Conservation (phyloP, 2,329 filamentous ascomycete genomes). For the Fusarium subtropicale region DNA sequence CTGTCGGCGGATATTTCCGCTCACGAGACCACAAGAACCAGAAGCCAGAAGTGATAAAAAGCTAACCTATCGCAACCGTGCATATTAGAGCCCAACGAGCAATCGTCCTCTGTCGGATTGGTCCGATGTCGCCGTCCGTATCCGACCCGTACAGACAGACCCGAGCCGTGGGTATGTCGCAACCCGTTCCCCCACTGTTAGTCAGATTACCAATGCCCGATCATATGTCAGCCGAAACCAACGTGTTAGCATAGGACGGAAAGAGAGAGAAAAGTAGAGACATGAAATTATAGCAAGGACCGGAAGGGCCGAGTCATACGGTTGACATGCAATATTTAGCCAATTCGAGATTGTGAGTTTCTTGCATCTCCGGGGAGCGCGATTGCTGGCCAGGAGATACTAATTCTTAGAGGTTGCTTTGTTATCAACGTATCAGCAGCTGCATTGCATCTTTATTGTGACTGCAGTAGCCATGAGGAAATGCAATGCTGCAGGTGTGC, state of each 20-base stretch:
- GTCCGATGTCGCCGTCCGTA: constrained; percentile 41
- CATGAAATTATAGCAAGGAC: constrained; percentile 2
- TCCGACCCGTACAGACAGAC: constrained; percentile 20
- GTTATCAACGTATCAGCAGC: constrained; percentile 33
- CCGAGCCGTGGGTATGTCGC: constrained; percentile 10
- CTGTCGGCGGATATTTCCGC: constrained; percentile 27
- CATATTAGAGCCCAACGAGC: constrained; percentile 22
- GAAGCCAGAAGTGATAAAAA: constrained; percentile 5
- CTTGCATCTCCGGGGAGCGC: constrained; percentile 42
- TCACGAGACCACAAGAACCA: constrained; percentile 30
- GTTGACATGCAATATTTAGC: constrained; percentile 38
- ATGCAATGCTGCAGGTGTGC: constrained; percentile 33
- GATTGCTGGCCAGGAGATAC: not conserved
- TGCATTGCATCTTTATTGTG: not conserved
- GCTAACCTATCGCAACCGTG: constrained; percentile 33
- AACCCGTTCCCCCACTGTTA: constrained; percentile 21
- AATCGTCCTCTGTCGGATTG: constrained; percentile 43
- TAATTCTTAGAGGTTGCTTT: constrained; percentile 17
- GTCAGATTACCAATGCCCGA: constrained; percentile 33
- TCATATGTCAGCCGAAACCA: constrained; percentile 45
- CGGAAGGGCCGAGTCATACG: constrained; percentile 37
- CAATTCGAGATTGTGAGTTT: constrained; percentile 25
- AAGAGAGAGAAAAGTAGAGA: not conserved
- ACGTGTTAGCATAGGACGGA: constrained; percentile 34
- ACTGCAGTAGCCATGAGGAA: constrained; percentile 30